Conservation (phyloP, 2,329 filamentous ascomycete species). For the Aspergillus pseudoviridinutans region DNA sequence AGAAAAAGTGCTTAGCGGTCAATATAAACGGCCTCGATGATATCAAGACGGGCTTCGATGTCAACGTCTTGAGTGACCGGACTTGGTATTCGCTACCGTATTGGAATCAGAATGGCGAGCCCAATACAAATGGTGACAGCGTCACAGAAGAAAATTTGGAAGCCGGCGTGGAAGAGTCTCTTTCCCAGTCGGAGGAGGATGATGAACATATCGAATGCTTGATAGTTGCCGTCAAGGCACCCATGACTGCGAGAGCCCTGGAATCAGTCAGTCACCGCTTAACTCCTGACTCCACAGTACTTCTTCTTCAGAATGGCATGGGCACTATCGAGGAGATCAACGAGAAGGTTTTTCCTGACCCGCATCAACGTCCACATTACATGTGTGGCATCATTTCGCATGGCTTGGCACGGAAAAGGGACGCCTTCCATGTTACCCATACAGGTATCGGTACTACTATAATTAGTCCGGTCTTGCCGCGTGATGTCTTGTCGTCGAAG, state of each 20-base stretch:
- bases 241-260: conserved; percentile 63
- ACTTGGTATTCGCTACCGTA: conserved; percentile 32
- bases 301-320: conserved; percentile 76
- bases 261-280: conserved; percentile 63
- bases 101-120: conserved; percentile 14
- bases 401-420: conserved; percentile 45
- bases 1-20: conserved; percentile 31
- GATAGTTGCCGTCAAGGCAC: conserved; percentile 73
- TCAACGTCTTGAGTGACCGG: conserved; percentile 35
- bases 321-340: conserved; percentile 79
- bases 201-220: conserved; percentile 64
- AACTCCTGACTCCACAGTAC: conserved; percentile 65
- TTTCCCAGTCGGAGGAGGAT: conserved; percentile 21
- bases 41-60: conserved; percentile 41
- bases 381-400: conserved; percentile 66
- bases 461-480: conserved; percentile 48
- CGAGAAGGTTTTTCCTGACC: conserved; percentile 64
- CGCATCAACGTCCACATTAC: conserved; percentile 65
- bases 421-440: conserved; percentile 53
- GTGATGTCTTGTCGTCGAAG: conserved; percentile 10
- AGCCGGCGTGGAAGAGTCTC: conserved; percentile 3
- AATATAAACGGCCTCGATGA: conserved; percentile 40
- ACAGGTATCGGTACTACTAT: conserved; percentile 57
- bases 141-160: conserved; percentile 9
- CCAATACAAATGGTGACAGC: conserved; percentile 2